Conservation (phyloP, 2,329 filamentous ascomycete genomes). For the Xylariales sp. region DNA sequence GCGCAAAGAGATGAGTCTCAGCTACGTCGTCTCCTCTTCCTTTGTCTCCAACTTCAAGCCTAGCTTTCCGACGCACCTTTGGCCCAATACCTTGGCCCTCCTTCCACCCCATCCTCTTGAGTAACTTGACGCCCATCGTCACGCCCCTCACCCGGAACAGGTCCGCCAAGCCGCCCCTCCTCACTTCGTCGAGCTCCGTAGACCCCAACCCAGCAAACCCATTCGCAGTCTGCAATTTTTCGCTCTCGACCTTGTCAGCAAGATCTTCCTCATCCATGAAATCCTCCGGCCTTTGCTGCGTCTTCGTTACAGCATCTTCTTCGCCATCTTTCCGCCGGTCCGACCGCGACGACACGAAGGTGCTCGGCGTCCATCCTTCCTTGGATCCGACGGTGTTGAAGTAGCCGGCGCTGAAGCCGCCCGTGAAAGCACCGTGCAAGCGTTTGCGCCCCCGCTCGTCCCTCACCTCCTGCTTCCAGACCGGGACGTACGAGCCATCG, state of each 20-base stretch:
- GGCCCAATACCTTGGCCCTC: constrained; percentile 90
- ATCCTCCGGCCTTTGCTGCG: constrained; percentile 69
- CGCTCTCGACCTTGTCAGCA: constrained; percentile 75
- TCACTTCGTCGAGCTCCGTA: constrained; percentile 49
- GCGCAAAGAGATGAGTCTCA: constrained; percentile 73
- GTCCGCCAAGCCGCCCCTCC: constrained; percentile 54
- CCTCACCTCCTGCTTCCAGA: constrained; percentile 98
- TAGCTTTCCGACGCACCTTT: constrained; percentile 70
- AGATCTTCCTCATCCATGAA: constrained; percentile 99
- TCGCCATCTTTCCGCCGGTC: constrained; percentile 46
- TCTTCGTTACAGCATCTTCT: too few relatives aligned
- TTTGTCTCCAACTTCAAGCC: constrained; percentile 47
- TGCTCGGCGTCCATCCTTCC: constrained; percentile 91
- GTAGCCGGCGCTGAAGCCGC: constrained; percentile 95
- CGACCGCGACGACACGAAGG: constrained; percentile 83
- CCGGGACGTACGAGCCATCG: constrained; percentile 84
- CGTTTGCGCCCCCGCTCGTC: constrained; percentile 89
- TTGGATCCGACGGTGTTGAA: constrained; percentile 98
- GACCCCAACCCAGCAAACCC: constrained; percentile 73
- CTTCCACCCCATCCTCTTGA: constrained; percentile 94
- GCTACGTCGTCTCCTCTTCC: constrained; percentile 32
- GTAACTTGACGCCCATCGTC: constrained; percentile 78
- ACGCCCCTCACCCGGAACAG: constrained; percentile 70
- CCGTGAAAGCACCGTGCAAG: constrained; percentile 92
- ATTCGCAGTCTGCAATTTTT: constrained; percentile 66